Percentiles rank a stretch among this genome's conserved stretches.
Conservation (phyloP, 768 basidiomycete genomes). For the Rhizopogon rudus region DNA sequence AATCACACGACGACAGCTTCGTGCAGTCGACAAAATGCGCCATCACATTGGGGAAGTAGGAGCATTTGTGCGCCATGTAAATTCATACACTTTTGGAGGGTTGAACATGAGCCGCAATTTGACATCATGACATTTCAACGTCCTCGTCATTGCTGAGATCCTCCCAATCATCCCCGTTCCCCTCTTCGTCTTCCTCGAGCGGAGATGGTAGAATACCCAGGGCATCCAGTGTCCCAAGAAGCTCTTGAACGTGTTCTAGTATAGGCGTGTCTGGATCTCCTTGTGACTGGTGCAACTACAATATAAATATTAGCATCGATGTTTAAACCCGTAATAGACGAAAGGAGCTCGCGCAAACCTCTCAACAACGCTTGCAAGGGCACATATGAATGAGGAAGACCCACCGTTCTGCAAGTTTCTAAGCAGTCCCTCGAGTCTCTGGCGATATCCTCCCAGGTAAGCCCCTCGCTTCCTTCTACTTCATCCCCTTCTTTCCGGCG, state of each 20-base stretch:
- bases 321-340: not conserved
- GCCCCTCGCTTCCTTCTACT: conserved; percentile 28
- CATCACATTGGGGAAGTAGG: no score
- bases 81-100: no score
- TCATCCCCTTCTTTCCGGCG: conserved; percentile 52
- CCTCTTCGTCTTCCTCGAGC: conserved; percentile 48
- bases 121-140: conserved; percentile 47
- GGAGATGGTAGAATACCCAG: conserved; percentile 63
- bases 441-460: conserved; percentile 75
- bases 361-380: not conserved
- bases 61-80: no score
- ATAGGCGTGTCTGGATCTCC: conserved; percentile 74
- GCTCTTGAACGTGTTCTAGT: conserved; percentile 69
- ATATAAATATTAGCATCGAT: conserved; percentile 3
- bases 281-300: conserved; percentile 65
- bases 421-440: conserved; percentile 76
- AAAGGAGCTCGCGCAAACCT: not conserved
- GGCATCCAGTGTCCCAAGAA: conserved; percentile 61
- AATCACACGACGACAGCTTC: no score
- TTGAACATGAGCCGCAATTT: no score
- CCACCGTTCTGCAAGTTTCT: conserved; percentile 75
- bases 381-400: conserved; percentile 17
- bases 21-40: no score
- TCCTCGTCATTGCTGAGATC: conserved; percentile 57
- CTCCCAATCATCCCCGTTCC: conserved; percentile 47